Conservation (phyloP, 2,329 filamentous ascomycete genomes). For the Xylariales sp. region DNA sequence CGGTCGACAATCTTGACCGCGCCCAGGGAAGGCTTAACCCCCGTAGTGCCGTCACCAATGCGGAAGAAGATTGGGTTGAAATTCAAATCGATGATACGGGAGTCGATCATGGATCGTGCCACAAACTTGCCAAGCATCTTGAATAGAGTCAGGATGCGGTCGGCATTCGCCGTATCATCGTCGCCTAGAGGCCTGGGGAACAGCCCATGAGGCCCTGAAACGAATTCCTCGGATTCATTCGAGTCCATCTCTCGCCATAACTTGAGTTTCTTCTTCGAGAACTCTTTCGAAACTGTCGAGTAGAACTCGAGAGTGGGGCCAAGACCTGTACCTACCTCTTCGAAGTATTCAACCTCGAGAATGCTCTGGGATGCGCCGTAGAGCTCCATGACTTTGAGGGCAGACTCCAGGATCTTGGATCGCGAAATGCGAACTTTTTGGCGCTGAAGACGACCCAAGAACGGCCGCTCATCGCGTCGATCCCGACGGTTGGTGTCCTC, state of each 20-base stretch:
- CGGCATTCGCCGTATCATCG: slow-evolving; percentile 77
- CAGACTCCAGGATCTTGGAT: slow-evolving; percentile 91
- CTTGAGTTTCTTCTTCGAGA: slow-evolving; percentile 94
- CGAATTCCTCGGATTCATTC: slow-evolving; percentile 69
- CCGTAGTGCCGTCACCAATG: slow-evolving; percentile 66
- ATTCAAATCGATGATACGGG: slow-evolving; percentile 93
- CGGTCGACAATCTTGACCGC: slow-evolving; percentile 87
- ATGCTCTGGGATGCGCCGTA: slow-evolving; percentile 97
- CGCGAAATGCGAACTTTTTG: slow-evolving; percentile 98
- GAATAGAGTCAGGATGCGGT: slow-evolving; percentile 83
- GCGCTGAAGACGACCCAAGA: slow-evolving; percentile 83
- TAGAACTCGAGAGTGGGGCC: slow-evolving; percentile 97
- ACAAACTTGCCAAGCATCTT: slow-evolving; percentile 96
- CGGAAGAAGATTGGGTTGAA: slow-evolving; percentile 98
- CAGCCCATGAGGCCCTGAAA: slow-evolving; percentile 76
- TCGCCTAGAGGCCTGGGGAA: slow-evolving; percentile 89
- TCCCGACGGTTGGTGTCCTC: slow-evolving; percentile 77
- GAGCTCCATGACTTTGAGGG: slow-evolving; percentile 96
- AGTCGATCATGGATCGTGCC: slow-evolving; percentile 96
- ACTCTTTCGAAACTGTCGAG: slow-evolving; percentile 93
- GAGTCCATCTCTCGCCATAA: slow-evolving; percentile 92
- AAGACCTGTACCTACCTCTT: slow-evolving; percentile 93
- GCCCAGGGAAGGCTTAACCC: slow-evolving; percentile 76
- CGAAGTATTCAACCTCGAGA: slow-evolving; percentile 96
- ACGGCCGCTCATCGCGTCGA: slow-evolving; percentile 83